Conservation (phyloP, 192 early-diverging fungal species). For the Chytriomyces sp. region DNA sequence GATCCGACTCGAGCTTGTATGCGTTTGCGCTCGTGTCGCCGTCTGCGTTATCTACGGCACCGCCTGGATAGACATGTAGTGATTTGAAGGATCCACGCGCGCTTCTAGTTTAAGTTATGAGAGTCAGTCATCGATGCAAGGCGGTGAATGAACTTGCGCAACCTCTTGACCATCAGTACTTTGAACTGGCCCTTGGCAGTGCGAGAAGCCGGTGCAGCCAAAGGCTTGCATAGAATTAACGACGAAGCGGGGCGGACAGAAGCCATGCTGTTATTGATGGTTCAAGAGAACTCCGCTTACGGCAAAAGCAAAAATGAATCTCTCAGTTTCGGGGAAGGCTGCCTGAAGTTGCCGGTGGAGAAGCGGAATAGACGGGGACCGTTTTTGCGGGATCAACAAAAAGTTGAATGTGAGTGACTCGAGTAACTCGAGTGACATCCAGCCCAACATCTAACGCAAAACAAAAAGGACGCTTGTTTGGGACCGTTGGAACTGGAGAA, state of each 20-base stretch:
- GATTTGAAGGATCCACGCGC: slow-evolving; percentile 43
- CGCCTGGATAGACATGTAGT: slow-evolving; percentile 51
- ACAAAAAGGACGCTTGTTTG: not conserved
- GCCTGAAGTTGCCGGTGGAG: too few species aligned
- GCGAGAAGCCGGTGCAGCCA: not conserved
- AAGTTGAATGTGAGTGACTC: too few species aligned
- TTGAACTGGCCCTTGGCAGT: slow-evolving; percentile 23
- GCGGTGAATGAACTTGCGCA: not conserved
- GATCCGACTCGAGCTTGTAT: not conserved
- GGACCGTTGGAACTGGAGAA: slow-evolving; percentile 13
- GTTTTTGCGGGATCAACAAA: too few species aligned
- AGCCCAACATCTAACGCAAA: too few species aligned
- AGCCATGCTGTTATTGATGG: too few species aligned
- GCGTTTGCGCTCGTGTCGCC: not conserved
- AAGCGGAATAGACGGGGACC: too few species aligned
- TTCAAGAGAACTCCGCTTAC: too few species aligned
- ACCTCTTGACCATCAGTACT: slow-evolving; percentile 50
- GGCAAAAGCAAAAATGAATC: too few species aligned
- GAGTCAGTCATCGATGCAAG: too few species aligned
- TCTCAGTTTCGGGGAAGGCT: too few species aligned
- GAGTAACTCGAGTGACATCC: too few species aligned
- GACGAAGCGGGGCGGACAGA: not conserved
- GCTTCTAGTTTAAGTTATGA: slow-evolving; percentile 11
- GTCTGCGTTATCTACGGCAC: slow-evolving; percentile 41
- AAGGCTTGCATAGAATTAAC: slow-evolving; percentile 16